Percentiles rank a stretch among this genome's conserved stretches.
These are phyloP conservation scores for Penicillium odoratum DNA, from an alignment of 495 filamentous ascomycete species.

Conservation along the genomic window DNA sequence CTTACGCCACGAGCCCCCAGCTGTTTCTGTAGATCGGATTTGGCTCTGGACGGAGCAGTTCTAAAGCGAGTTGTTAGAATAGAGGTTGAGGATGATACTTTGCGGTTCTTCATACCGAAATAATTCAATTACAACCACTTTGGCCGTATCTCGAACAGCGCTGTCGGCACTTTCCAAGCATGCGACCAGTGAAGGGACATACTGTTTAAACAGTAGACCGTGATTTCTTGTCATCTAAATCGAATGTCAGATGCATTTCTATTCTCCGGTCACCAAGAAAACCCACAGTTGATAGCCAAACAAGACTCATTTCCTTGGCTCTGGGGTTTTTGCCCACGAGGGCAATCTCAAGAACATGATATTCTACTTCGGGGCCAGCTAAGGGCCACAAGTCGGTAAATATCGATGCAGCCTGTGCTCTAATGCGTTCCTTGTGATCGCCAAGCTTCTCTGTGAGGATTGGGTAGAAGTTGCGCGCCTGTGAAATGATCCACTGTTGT, in stretches of 20 bases:
- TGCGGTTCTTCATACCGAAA: constrained; percentile 61
- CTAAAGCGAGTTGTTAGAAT: constrained; percentile 36
- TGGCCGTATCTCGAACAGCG: constrained; percentile 79
- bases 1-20: constrained; percentile 76
- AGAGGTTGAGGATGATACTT: background rate
- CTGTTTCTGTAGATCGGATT: constrained; percentile 83
- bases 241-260: constrained; percentile 1
- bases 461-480: constrained; percentile 63
- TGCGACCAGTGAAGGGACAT: constrained; percentile 79
- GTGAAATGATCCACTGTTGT: constrained; percentile 62
- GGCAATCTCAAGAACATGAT: constrained; percentile 71
- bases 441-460: constrained; percentile 82
- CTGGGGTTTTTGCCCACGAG: constrained; percentile 77
- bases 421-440: constrained; percentile 81
- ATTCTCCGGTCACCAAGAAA: constrained; percentile 7
- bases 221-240: constrained; percentile 73
- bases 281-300: constrained; percentile 72
- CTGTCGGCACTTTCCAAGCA: constrained; percentile 87
- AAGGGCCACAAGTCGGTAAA: constrained; percentile 70
- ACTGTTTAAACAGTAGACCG: constrained; percentile 73
- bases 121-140: constrained; percentile 76
- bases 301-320: constrained; percentile 78
- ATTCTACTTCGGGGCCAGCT: constrained; percentile 70
- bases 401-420: constrained; percentile 66
- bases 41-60: constrained; percentile 76